Base-by-base conservation (phyloP, 441 rosid genomes). In the Aleurites moluccanus region DNA sequence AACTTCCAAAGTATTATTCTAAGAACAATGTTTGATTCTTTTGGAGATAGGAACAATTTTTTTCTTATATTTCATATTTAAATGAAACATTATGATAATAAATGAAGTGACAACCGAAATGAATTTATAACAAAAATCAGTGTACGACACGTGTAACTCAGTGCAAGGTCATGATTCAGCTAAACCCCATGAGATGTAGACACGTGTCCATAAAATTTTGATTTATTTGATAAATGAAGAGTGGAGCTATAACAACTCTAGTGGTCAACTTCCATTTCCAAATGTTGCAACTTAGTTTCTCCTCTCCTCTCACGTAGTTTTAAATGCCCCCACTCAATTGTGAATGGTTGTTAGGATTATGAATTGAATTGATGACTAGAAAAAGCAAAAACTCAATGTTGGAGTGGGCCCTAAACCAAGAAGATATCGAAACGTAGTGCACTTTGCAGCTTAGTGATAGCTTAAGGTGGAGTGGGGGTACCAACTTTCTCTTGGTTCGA, bases 121-220 rank as follows among this genome's bases (percentile, higher is more conserved):
- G 33, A 2, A 30, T 30, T 30, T 30, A 42, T 42, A 45, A 45
- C 13, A 45, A 45, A 10, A 45, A 73, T 15, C 11, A 8, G 47
- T 2, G 40, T 18, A 28, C 30, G 80, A 78, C 82, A 83, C 82
- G 82, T 45, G 13, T 23, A 42, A 27, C 11, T 1, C 18, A 16
- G 42, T 42, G 0, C 7, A 10, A 35, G 16, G 11, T 28, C 6
- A n/a, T 8, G 61, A 73, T 67, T 67, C 38, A 14, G 2, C 20
- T 21, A 10, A 14, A 9, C 3, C 76, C 63, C 16, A 57, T 3
- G 38, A 45, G 49, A 18, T 52, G 0, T 21, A 14, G 78, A 81
- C 81, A 72, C 76, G 78, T 67, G 73, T 69, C 42, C 2, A 35
- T 1, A 16, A 6, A 30, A 35, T 30, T 50, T 50, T 38, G 71